Evolutionary conservation across 2,329 filamentous ascomycete genomes (phyloP), one percentile per base, ranked within the genome.

Genomic region (Aaosphaeria pasadenensis): DNA sequence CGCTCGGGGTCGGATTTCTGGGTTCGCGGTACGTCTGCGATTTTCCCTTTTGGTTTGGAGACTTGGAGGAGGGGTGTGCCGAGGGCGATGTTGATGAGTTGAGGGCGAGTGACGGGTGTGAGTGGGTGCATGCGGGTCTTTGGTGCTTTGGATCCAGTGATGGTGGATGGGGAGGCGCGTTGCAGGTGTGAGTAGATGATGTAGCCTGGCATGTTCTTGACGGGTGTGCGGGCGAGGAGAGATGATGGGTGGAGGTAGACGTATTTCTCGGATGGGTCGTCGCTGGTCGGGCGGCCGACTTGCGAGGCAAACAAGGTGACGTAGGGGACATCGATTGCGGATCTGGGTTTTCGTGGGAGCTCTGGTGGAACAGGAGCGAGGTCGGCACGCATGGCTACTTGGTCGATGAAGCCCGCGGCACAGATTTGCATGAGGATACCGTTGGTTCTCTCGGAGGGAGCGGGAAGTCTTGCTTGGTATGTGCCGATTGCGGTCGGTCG

Each of bases 301-400:
- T 82, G 67, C 51, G 89, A 76, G 0, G 90, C 85, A 56, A 91
- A 83, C 4, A 99, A 83, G 0, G 94, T 91, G 5, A 95, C 71
- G 65, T 97, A 99, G 0, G 92, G 88, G 3, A 97, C 88, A 58
- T 97, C 91, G 55, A 94, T 95, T 1, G 91, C 88, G n/a, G 91
- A 83, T 44, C 83, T 84, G 0, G 91, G 89, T 52, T 88, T 89
- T 13, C 86, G 79, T 3, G 59, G 50, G 1, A 70, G 54, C 11
- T 67, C 63, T 1, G 66, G 64, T 1, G 89, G 88, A 9, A 79
- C 80, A 1, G 90, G 89, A 0, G 89, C 80, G n/a, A 90, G 76
- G 69, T 99, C 92, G 4, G 89, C 89, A 51, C 94, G 88, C 58
- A 97, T 91, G 41, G 94, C 94, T 38, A 99, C 82, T 58, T 96